Base-by-base conservation (phyloP, 371 early-diverging fungal species). In the Haplosporangium sp. region DNA sequence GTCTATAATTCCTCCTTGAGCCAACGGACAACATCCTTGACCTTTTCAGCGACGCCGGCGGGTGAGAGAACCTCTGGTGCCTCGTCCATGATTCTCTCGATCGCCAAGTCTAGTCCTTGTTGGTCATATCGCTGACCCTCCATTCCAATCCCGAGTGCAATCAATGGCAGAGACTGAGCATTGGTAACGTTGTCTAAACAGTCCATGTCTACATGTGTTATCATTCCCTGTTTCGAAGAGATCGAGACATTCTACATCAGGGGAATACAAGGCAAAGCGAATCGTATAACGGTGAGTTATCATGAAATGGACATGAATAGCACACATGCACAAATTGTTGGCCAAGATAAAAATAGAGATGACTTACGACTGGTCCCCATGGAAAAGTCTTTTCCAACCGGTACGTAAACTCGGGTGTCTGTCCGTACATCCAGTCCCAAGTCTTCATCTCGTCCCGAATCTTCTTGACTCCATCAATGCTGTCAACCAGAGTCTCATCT, bases 361-460 rank as follows among this genome's bases (percentile, higher is more conserved):
- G 59, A 67, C 83, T 69, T 87, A 91, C 92, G 80, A 89, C 85
- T 60, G 74, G 71, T 18, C 89, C 92, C 91, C 91, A 92, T 0
- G 72, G 18, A 67, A 91, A 90, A 16, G 64, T 55, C 7, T 76
- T 73, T 40, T 87, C 83, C 12, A 90, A 58, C 40, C 83, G 72
- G 72, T 91, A 87, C n/a, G 89, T 89, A 64, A 98, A 98, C 73
- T 93, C 92, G 11, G 98, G 97, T 16, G 97, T 97, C 83, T 95
- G 94, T 6, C 95, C 97, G 67, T 87, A 96, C 46, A 89, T 89
- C 96, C 97, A 98, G 43, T 95, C 94, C 95, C 95, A 95, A 20
- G 92, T 86, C 83, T 86, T 74, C 54, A 86, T 62, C 21, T 88
- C 84, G 9, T 88, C 84, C 13, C 83, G 67, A 56, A 83, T 74